Conservation (phyloP, 805 yeast genomes). For the Dipodascopsis tothii region DNA sequence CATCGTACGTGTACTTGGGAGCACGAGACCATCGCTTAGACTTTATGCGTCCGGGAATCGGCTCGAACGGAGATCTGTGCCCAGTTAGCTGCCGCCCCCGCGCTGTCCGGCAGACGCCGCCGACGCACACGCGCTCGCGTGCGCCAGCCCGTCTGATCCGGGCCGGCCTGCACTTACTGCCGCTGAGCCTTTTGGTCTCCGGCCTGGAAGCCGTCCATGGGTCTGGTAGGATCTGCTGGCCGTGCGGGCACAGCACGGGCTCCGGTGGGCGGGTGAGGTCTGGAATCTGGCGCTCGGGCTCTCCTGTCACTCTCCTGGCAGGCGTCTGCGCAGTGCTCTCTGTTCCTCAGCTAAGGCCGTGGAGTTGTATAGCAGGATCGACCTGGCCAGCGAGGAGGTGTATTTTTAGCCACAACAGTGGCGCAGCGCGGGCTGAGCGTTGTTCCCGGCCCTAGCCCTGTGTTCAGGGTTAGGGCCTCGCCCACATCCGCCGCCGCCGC, state of each 20-base stretch:
- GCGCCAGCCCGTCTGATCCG: background rate
- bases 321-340: background rate
- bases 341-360: background rate
- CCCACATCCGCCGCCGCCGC: background rate
- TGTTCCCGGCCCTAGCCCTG: background rate
- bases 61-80: background rate
- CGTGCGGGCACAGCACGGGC: too few relatives aligned
- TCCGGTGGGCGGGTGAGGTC: too few relatives aligned
- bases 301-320: too few relatives aligned
- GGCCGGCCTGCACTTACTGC: background rate
- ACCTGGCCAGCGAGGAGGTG: too few relatives aligned
- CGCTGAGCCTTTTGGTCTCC: too few relatives aligned
- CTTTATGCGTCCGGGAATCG: constrained; percentile 1
- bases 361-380: background rate
- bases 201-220: too few relatives aligned
- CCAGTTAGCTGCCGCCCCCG: background rate
- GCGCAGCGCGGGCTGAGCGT: too few relatives aligned
- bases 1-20: constrained; percentile 5
- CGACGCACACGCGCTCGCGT: background rate
- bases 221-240: too few relatives aligned
- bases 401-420: too few relatives aligned
- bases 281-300: too few relatives aligned
- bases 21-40: constrained; percentile 6
- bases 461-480: background rate
- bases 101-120: background rate